These are phyloP conservation scores for Stephanodiscus triporus DNA, from an alignment of 108 stramenopile species.

Conservation along the genomic window DNA sequence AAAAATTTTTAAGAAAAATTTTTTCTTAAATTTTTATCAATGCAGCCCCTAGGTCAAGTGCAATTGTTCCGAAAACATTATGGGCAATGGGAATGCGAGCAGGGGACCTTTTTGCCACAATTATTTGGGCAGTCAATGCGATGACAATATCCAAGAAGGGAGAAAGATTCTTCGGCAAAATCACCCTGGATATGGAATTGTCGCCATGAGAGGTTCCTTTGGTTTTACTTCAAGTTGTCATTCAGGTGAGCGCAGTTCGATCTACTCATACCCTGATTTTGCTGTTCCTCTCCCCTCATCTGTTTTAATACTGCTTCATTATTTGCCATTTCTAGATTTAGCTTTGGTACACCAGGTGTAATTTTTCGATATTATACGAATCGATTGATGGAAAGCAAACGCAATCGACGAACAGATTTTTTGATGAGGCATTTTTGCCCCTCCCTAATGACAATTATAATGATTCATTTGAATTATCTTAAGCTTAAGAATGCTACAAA, in stretches of 20 bases:
- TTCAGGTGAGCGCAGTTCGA: conserved; percentile 42
- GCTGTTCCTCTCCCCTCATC: background rate
- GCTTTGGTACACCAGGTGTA: background rate
- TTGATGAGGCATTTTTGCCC: no score
- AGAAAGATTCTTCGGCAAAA: conserved; percentile 67
- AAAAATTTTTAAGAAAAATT: no score
- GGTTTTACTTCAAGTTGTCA: conserved; percentile 45
- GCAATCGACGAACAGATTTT: background rate
- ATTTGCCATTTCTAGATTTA: background rate
- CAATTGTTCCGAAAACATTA: conserved; percentile 55
- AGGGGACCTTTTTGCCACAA: conserved; percentile 47
- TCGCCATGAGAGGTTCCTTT: conserved; percentile 31
- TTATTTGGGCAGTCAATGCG: conserved; percentile 62
- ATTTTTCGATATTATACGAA: conserved; percentile 2
- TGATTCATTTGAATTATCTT: no score
- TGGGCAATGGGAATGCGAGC: conserved; percentile 63
- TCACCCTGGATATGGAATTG: conserved; percentile 29
- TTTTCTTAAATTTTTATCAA: no score
- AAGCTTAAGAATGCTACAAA: no score
- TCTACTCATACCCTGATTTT: no score
- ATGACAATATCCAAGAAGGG: conserved; percentile 51
- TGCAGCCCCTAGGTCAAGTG: conserved; percentile 76
- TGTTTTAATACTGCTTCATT: background rate
- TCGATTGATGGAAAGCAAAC: background rate
- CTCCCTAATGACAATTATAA: no score